These are phyloP conservation scores for Mrakia blollopis DNA, from an alignment of 768 basidiomycete species.

Conservation along the genomic window DNA sequence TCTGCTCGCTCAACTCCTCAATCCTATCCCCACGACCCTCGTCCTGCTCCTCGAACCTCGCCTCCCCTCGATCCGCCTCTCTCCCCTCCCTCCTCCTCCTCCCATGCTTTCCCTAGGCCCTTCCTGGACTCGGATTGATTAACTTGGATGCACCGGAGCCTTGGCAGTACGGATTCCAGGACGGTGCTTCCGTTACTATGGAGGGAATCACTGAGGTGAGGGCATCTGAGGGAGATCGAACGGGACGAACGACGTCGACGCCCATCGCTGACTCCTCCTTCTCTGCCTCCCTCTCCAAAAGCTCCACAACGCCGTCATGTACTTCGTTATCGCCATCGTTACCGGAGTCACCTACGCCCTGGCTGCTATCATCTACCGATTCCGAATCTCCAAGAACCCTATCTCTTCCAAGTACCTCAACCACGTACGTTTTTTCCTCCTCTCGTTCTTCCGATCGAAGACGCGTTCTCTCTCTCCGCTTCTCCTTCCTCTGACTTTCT, in stretches of 20 bases:
- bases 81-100: too few species aligned
- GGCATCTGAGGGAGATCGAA: neutral
- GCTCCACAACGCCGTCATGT: conserved; percentile 30
- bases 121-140: neutral
- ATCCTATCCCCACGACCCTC: too few species aligned
- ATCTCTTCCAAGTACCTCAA: conserved; percentile 35
- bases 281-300: neutral
- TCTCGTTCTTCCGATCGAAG: neutral
- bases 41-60: too few species aligned
- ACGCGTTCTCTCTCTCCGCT: neutral
- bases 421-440: neutral
- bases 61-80: too few species aligned
- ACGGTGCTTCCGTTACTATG: conserved; percentile 27
- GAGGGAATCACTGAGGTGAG: conserved; percentile 29
- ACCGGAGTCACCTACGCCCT: conserved; percentile 34
- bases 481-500: too few species aligned
- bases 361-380: conserved; percentile 30
- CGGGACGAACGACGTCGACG: neutral
- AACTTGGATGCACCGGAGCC: conserved; percentile 25
- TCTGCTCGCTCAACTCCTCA: neutral
- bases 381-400: conserved; percentile 31
- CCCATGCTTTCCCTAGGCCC: conserved; percentile 40
- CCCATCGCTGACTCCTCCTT: neutral
- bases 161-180: conserved; percentile 29
- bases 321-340: conserved; percentile 33